Conservation (phyloP, 768 basidiomycete genomes). For the Antrodiella citrinella region DNA sequence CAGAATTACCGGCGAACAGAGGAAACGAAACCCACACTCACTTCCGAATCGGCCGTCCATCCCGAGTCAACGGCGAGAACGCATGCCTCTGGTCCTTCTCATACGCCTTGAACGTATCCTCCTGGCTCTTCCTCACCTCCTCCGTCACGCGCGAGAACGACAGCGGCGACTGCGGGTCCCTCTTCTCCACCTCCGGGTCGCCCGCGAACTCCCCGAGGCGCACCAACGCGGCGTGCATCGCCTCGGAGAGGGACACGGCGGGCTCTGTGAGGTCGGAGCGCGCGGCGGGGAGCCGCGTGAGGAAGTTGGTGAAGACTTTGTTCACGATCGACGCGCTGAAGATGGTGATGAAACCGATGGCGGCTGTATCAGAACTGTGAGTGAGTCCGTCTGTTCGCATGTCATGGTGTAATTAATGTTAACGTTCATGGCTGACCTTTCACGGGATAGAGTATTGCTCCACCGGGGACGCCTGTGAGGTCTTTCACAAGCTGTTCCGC, state of each 20-base stretch:
- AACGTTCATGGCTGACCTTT: slow-evolving; percentile 40
- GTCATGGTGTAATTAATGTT: background rate
- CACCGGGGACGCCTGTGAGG: slow-evolving; percentile 40
- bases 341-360: slow-evolving; percentile 45
- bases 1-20: background rate
- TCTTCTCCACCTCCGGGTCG: slow-evolving; percentile 36
- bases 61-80: slow-evolving; percentile 47
- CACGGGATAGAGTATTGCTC: slow-evolving; percentile 47
- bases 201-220: slow-evolving; percentile 44
- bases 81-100: slow-evolving; percentile 34
- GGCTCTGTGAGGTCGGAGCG: slow-evolving; percentile 41
- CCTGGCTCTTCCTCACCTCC: slow-evolving; percentile 44
- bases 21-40: slow-evolving; percentile 23
- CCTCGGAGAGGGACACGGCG: slow-evolving; percentile 29
- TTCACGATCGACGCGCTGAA: slow-evolving; percentile 53
- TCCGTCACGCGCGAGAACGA: slow-evolving; percentile 59
- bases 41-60: slow-evolving; percentile 58
- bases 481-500: slow-evolving; percentile 47
- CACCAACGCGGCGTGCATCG: slow-evolving; percentile 47
- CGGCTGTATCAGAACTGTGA: slow-evolving; percentile 4
- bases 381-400: slow-evolving; percentile 3
- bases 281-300: slow-evolving; percentile 42
- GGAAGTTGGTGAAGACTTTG: slow-evolving; percentile 54
- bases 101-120: slow-evolving; percentile 39
- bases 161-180: slow-evolving; percentile 51